Evolutionary conservation across 495 filamentous ascomycete species (phyloP).

Genomic region (Talaromyces wortmannii): DNA sequence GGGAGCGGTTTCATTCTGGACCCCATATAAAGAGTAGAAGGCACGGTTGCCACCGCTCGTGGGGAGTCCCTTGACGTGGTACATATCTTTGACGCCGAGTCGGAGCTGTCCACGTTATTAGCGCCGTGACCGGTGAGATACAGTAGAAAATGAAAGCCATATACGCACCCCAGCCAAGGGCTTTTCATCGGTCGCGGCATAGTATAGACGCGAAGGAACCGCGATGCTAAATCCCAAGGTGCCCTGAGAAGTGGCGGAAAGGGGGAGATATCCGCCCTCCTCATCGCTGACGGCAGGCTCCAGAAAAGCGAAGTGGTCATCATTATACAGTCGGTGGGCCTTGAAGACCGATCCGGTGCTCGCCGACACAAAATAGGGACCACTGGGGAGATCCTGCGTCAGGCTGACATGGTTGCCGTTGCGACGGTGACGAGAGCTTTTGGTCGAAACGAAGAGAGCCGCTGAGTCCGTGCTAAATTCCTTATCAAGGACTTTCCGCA

Average conservation of each 20-base stretch:
- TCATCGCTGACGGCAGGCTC: too few species aligned
- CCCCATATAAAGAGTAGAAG: slow-evolving; percentile 27
- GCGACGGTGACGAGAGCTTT: too few species aligned
- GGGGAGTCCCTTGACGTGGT: slow-evolving; percentile 30
- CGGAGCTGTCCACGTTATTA: too few species aligned
- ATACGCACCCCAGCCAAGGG: slow-evolving; percentile 40
- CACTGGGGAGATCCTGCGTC: too few species aligned
- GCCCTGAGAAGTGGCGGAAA: neutral
- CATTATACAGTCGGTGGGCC: slow-evolving; percentile 34
- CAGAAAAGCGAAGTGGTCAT: slow-evolving; percentile 29
- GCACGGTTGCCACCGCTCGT: slow-evolving; percentile 35
- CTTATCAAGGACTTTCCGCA: too few species aligned
- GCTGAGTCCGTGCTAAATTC: too few species aligned
- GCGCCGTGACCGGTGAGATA: too few species aligned
- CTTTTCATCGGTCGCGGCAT: slow-evolving; percentile 26
- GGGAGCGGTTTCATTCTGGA: slow-evolving; percentile 19
- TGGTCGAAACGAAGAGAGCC: too few species aligned
- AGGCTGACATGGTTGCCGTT: too few species aligned
- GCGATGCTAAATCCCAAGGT: slow-evolving; percentile 10
- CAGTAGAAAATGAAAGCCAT: too few species aligned
- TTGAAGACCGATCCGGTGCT: slow-evolving; percentile 22
- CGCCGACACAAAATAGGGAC: slow-evolving; percentile 40
- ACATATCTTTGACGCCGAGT: slow-evolving; percentile 40
- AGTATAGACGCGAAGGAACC: slow-evolving; percentile 30
- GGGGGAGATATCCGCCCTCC: too few species aligned